Conservation (phyloP, 78 protist species). For the Dictyostelium firmibasis region DNA sequence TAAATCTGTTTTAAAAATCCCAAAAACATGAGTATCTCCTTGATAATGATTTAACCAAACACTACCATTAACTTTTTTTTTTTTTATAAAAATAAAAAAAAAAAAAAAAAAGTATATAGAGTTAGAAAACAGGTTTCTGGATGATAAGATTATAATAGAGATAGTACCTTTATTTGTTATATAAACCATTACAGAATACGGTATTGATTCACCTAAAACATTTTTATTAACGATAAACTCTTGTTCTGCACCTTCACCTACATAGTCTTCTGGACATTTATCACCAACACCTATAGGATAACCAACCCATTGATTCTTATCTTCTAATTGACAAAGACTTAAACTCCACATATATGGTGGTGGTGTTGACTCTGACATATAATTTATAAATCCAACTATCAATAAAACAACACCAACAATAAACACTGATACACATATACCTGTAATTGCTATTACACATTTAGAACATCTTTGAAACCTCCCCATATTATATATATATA, state of each 20-base stretch:
- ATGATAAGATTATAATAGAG: too few relatives aligned
- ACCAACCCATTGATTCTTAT: conserved; percentile 3
- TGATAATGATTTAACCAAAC: conserved; percentile 1
- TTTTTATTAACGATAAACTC: background rate
- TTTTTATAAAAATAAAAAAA: too few relatives aligned
- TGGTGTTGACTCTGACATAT: conserved; percentile 45
- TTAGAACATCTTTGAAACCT: conserved; percentile 16
- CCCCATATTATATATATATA: background rate
- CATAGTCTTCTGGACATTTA: background rate
- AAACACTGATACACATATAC: conserved; percentile 1
- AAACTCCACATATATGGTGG: conserved; percentile 59
- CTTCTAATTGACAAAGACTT: background rate
- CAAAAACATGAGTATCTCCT: background rate
- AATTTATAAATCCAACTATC: conserved; percentile 3
- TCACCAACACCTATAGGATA: background rate
- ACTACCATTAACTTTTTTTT: conserved; percentile 2
- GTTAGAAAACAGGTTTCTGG: too few relatives aligned
- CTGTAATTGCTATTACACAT: background rate
- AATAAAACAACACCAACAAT: conserved; percentile 25
- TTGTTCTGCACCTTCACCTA: background rate
- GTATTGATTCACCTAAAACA: conserved; percentile 22
- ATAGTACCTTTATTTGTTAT: conserved; percentile 48
- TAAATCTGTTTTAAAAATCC: background rate
- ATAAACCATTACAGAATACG: conserved; percentile 36
- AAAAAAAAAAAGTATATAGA: too few relatives aligned